Percentiles rank a stretch among this genome's conserved stretches.
These are phyloP conservation scores for Cornus florida DNA, from an alignment of 148 eudicot species.

Conservation along the genomic window DNA sequence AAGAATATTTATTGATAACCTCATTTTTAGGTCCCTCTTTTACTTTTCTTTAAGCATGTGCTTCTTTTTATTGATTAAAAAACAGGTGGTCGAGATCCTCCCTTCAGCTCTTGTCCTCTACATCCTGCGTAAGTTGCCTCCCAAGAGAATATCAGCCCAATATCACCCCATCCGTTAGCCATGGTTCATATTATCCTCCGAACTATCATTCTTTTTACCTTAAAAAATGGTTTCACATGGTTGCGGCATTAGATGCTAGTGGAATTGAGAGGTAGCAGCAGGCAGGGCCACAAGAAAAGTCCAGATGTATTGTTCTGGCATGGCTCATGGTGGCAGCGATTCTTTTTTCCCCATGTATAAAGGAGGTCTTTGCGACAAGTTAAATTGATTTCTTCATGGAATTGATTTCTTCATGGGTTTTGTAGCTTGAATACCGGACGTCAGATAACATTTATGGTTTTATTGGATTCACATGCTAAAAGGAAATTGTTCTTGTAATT, in stretches of 20 bases:
- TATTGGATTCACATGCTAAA: not conserved
- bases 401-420: constrained; percentile 14
- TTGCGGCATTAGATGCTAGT: constrained; percentile 11
- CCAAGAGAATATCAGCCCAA: constrained; percentile 68
- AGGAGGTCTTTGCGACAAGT: constrained; percentile 16
- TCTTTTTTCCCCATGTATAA: constrained; percentile 15
- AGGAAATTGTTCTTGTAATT: not conserved
- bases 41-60: not conserved
- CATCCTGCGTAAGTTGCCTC: constrained; percentile 87
- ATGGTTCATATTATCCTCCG: not conserved
- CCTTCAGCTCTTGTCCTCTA: constrained; percentile 88
- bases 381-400: constrained; percentile 10
- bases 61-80: not conserved
- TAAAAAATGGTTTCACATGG: constrained; percentile 2
- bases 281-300: constrained; percentile 4
- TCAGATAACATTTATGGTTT: constrained; percentile 6
- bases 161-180: constrained; percentile 72
- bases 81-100: constrained; percentile 90
- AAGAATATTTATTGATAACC: not conserved
- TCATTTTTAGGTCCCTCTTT: not conserved
- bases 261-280: constrained; percentile 2
- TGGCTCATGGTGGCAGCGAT: not conserved
- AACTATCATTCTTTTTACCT: not conserved
- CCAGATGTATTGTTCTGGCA: not conserved
- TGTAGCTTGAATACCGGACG: constrained; percentile 4